These are phyloP conservation scores for Botryosphaeria dothidea DNA, from an alignment of 2,329 filamentous ascomycete genomes.

Conservation along the genomic window DNA sequence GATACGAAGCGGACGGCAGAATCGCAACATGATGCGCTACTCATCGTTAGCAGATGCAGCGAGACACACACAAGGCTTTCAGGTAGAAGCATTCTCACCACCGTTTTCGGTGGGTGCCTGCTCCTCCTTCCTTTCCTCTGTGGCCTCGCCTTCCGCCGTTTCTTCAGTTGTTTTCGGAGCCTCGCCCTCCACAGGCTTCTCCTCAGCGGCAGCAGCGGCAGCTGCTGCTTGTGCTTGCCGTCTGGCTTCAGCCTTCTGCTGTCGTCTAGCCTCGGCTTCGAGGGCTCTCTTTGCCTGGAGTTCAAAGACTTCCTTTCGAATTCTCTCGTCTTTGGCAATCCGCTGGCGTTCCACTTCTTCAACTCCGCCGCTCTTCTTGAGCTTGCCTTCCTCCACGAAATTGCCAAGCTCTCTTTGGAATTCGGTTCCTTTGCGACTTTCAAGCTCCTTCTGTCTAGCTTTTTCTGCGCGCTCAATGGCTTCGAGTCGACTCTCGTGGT, in stretches of 20 bases:
- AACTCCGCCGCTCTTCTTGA: constrained; percentile 94
- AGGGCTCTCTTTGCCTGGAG: constrained; percentile 51
- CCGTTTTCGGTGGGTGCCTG: constrained; percentile 19
- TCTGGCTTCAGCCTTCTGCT: constrained; percentile 7
- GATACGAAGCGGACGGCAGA: not conserved
- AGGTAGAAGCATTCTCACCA: constrained; percentile 17
- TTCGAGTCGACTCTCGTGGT: constrained; percentile 89
- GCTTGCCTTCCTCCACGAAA: constrained; percentile 85
- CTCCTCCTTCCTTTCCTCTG: constrained; percentile 18
- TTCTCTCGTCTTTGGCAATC: constrained; percentile 82
- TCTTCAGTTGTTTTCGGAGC: not conserved
- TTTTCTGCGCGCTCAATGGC: constrained; percentile 98
- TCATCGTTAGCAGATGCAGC: constrained; percentile 12
- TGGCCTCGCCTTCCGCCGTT: not conserved
- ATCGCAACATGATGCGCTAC: not conserved
- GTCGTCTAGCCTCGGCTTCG: constrained; percentile 47
- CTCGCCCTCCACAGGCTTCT: constrained; percentile 27
- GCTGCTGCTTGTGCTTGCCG: constrained; percentile 32
- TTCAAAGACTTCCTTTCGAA: constrained; percentile 72
- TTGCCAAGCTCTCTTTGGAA: constrained; percentile 81
- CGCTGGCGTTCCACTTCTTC: constrained; percentile 89
- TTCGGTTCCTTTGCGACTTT: constrained; percentile 69
- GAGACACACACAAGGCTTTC: not conserved
- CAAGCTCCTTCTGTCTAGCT: constrained; percentile 83
- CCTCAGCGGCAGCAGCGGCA: constrained; percentile 28